phyloP scores from a whole-genome alignment of 495 filamentous ascomycete genomes.

The Cercophora newfieldiana region DNA sequence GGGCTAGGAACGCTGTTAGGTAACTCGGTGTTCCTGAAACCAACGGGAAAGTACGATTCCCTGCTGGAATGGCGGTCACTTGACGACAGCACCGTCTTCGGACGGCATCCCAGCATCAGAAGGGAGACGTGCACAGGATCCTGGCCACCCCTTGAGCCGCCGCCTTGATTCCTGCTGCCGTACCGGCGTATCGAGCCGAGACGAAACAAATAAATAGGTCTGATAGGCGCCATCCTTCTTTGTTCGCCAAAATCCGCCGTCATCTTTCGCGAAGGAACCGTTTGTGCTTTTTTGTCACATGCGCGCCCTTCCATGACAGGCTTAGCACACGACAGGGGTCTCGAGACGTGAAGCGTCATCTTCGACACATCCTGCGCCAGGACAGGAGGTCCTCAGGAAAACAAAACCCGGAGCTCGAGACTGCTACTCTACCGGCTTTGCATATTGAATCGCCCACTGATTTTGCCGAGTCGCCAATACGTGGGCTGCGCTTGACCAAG shows the following conservation, averaged over 20 bases:
- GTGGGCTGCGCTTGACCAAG: background rate
- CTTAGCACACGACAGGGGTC: conserved; percentile 3
- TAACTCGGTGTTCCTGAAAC: conserved; percentile 4
- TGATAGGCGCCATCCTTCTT: background rate
- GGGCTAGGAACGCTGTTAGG: conserved; percentile 8
- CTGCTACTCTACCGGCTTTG: background rate
- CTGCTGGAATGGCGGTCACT: background rate
- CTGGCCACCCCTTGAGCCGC: background rate
- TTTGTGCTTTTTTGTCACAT: background rate
- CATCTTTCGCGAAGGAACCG: background rate
- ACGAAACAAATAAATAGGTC: background rate
- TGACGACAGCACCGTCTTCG: background rate
- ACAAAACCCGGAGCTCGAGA: conserved; percentile 1
- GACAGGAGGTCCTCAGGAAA: background rate
- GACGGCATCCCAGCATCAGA: background rate
- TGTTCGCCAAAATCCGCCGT: background rate
- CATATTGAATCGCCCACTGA: background rate
- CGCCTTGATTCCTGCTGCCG: background rate
- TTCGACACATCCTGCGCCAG: background rate
- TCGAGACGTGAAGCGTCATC: background rate
- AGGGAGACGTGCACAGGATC: background rate
- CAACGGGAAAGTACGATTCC: background rate
- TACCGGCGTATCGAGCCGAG: background rate
- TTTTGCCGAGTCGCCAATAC: background rate
- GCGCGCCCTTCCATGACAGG: background rate